phyloP scores from a whole-genome alignment of 2,329 filamentous ascomycete genomes.

The Venturia nashicola region DNA sequence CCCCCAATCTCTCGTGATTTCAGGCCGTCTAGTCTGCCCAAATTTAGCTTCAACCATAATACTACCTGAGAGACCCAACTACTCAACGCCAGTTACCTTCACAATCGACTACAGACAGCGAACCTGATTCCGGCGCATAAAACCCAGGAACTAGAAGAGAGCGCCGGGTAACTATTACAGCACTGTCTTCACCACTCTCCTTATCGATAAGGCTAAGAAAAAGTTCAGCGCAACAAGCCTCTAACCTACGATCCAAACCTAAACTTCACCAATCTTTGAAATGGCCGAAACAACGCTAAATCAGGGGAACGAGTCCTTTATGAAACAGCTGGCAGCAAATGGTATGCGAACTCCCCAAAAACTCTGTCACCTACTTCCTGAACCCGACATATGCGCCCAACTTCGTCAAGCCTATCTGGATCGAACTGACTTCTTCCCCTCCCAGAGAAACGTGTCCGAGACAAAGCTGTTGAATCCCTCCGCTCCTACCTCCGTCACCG shows the following conservation, averaged over 20 bases:
- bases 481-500: constrained; percentile 61
- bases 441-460: constrained; percentile 65
- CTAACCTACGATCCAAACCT: background rate
- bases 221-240: background rate
- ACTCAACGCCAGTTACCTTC: too few species aligned
- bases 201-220: background rate
- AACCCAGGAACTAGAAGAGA: background rate
- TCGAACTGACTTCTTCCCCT: background rate
- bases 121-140: background rate
- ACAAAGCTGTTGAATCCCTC: constrained; percentile 64
- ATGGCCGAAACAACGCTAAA: background rate
- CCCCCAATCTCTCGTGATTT: too few species aligned
- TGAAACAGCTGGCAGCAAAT: constrained; percentile 73
- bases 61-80: too few species aligned
- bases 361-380: background rate
- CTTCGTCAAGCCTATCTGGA: background rate
- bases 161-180: background rate
- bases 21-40: too few species aligned
- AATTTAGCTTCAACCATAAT: too few species aligned
- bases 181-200: background rate
- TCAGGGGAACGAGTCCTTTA: constrained; percentile 36
- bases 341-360: constrained; percentile 39
- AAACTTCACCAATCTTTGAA: background rate
- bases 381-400: constrained; percentile 2
- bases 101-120: too few species aligned